phyloP scores from a whole-genome alignment of 352 stramenopile genomes.

The Thalassiosira mediterranea region DNA sequence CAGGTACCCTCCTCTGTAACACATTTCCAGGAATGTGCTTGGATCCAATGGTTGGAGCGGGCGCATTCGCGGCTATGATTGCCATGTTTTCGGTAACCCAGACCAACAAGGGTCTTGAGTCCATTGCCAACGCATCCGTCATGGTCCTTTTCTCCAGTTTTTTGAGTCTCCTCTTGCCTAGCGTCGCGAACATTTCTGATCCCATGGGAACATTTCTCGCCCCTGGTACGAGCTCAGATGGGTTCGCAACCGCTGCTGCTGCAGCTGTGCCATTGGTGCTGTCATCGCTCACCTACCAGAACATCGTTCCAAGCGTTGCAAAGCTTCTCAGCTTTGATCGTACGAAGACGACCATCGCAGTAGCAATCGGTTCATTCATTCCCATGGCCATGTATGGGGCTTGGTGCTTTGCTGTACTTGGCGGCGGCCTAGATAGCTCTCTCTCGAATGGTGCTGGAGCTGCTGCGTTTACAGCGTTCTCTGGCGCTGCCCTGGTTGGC shows the following conservation, averaged over 20 bases:
- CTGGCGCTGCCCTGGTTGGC: slow-evolving; percentile 59
- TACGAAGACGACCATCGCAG: slow-evolving; percentile 49
- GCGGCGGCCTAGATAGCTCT: slow-evolving; percentile 57
- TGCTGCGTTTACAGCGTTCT: slow-evolving; percentile 59
- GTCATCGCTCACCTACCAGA: slow-evolving; percentile 71
- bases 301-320: slow-evolving; percentile 78
- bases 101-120: slow-evolving; percentile 49
- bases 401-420: slow-evolving; percentile 64
- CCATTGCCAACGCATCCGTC: slow-evolving; percentile 53
- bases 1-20: slow-evolving; percentile 30
- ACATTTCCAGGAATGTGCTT: slow-evolving; percentile 22
- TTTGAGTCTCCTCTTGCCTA: slow-evolving; percentile 60
- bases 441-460: slow-evolving; percentile 26
- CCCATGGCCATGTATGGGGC: slow-evolving; percentile 71
- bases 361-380: slow-evolving; percentile 66
- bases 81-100: slow-evolving; percentile 48
- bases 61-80: slow-evolving; percentile 35
- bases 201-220: slow-evolving; percentile 47
- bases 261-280: slow-evolving; percentile 64
- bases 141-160: slow-evolving; percentile 70
- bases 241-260: slow-evolving; percentile 14
- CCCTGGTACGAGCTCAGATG: slow-evolving; percentile 32
- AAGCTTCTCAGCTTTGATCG: slow-evolving; percentile 75
- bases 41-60: slow-evolving; percentile 19
- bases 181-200: slow-evolving; percentile 59